Evolutionary conservation across 2,329 filamentous ascomycete genomes (phyloP).

Genomic region (Teratosphaeria viscida): DNA sequence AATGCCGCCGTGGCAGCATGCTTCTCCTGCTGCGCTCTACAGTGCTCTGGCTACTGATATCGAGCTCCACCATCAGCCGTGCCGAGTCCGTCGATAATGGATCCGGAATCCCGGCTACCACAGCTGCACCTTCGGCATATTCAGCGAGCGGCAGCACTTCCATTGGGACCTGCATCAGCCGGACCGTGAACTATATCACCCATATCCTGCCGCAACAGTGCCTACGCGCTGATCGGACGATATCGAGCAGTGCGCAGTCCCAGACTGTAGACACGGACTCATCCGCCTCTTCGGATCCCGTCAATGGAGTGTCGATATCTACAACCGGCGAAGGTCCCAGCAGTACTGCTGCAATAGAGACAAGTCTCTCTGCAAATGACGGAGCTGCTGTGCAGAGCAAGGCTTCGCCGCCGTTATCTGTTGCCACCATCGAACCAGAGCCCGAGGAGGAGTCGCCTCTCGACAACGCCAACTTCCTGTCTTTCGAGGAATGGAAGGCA

Average conservation of each 20-base stretch:
- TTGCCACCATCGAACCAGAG: slow-evolving; percentile 30
- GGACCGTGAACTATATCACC: slow-evolving; percentile 73
- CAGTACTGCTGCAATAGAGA: background rate
- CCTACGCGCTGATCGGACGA: slow-evolving; percentile 49
- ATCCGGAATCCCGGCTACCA: background rate
- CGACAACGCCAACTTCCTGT: slow-evolving; percentile 76
- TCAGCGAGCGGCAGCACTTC: background rate
- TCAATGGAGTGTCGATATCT: background rate
- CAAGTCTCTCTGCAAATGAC: background rate
- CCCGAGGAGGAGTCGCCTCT: slow-evolving; percentile 54
- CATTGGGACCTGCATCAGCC: slow-evolving; percentile 36
- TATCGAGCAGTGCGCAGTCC: background rate
- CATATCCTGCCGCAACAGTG: slow-evolving; percentile 69
- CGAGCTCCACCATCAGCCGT: slow-evolving; percentile 6
- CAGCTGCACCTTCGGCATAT: background rate
- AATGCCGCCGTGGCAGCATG: slow-evolving; percentile 12
- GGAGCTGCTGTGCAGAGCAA: background rate
- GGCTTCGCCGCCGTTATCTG: slow-evolving; percentile 5
- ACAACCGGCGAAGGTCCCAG: background rate
- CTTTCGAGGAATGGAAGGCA: slow-evolving; percentile 97
- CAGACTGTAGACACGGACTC: background rate
- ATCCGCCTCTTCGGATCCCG: background rate
- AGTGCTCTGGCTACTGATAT: slow-evolving; percentile 11
- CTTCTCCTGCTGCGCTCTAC: slow-evolving; percentile 14
- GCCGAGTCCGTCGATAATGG: background rate